Evolutionary conservation across 192 early-diverging fungal genomes (phyloP), one percentile per base, ranked within the genome.

Genomic region (Linnemannia exigua): DNA sequence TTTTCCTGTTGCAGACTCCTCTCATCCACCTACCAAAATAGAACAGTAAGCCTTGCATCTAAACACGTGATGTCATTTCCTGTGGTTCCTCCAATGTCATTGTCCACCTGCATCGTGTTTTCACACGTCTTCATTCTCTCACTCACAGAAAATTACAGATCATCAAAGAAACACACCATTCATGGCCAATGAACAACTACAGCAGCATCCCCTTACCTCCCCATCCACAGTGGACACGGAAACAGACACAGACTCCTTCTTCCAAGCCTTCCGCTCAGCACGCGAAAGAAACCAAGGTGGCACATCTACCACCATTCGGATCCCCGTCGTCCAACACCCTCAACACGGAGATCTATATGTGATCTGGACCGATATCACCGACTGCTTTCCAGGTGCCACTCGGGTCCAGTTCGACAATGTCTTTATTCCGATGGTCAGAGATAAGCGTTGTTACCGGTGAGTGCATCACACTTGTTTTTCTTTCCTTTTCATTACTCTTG

Each of bases 301-400:
- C n/a, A n/a, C n/a, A n/a, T n/a, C n/a, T n/a, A n/a, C n/a, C 3
- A 38, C 35, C 31, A 51, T 80, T 12, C 41, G 67, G 46, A 80
- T 80, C 51, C 79, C 79, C 0, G 50, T 67, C n/a, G 72, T 70
- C 20, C 52, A 37, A 75, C 79, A 80, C 28, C 79, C 79, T 9
- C 12, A 35, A 36, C 51, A 50, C 1, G 36, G 72, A 68, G 79
- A 75, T 5, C 47, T 16, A 33, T 80, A 75, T 37, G 48, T 80
- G 66, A 80, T 78, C 46, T 84, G 81, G 81, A 77, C 71, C 22
- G 81, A 84, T 61, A 77, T 84, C 51, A 74, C 70, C 46, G 48
- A 74, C 19, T 84, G 81, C 38, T 84, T 84, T 51, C 81, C 81
- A 9, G 52, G 81, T 0, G 71, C 74, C 1, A 25, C 66, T 5